phyloP scores from a whole-genome alignment of 495 filamentous ascomycete species.

The Chaetomium cochliodes region DNA sequence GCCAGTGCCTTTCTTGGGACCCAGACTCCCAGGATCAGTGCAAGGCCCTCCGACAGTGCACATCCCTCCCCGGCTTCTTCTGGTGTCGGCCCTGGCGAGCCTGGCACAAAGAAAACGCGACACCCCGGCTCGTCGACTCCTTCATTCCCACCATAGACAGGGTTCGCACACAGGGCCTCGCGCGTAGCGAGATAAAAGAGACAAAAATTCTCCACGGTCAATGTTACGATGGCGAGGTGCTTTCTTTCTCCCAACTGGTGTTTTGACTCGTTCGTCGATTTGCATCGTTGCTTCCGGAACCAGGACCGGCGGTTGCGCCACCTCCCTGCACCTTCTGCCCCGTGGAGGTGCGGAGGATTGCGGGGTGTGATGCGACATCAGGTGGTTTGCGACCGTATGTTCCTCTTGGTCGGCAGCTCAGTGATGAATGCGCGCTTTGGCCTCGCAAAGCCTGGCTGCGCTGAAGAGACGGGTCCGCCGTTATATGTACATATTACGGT shows the following conservation, averaged over 20 bases:
- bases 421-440: background rate
- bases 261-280: background rate
- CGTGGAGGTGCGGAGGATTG: background rate
- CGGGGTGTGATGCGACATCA: conserved; percentile 3
- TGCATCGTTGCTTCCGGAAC: background rate
- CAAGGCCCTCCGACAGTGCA: background rate
- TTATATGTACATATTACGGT: too few relatives aligned
- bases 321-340: conserved; percentile 6
- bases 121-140: background rate
- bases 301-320: background rate
- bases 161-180: background rate
- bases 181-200: conserved; percentile 11
- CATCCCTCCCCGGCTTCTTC: conserved; percentile 3
- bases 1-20: conserved; percentile 5
- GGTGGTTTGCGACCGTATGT: background rate
- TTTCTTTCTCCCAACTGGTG: background rate
- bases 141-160: background rate
- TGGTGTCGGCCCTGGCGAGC: background rate
- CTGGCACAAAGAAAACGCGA: background rate
- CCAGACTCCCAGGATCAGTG: background rate
- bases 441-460: background rate
- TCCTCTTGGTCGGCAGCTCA: background rate
- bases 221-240: background rate
- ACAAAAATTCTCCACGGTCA: background rate
- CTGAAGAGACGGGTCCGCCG: background rate